A percentile compares a stretch with the other conserved stretches of the same genome.
phyloP scores from a whole-genome alignment of 2,329 filamentous ascomycete species.

The Ciborinia camelliae region DNA sequence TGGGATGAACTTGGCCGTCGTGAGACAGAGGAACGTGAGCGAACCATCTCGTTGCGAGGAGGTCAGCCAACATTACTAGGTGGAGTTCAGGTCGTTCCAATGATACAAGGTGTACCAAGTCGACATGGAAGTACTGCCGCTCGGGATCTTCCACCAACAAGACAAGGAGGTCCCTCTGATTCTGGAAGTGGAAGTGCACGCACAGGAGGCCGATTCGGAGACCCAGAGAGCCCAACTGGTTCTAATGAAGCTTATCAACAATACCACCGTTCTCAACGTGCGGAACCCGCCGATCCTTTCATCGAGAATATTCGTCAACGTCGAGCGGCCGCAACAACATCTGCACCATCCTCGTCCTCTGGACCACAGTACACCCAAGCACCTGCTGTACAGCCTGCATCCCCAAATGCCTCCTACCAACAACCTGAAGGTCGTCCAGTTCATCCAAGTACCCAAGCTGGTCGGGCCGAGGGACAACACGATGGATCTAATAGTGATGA shows the following conservation, averaged over 20 bases:
- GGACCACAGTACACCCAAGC: slow-evolving; percentile 42
- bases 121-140: slow-evolving; percentile 47
- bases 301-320: slow-evolving; percentile 44
- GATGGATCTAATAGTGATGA: slow-evolving; percentile 60
- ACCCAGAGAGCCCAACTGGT: slow-evolving; percentile 21
- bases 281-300: slow-evolving; percentile 64
- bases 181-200: slow-evolving; percentile 32
- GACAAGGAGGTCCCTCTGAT: slow-evolving; percentile 44
- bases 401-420: slow-evolving; percentile 43
- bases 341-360: slow-evolving; percentile 28
- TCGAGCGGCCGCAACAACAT: slow-evolving; percentile 26
- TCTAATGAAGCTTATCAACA: slow-evolving; percentile 32
- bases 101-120: slow-evolving; percentile 68
- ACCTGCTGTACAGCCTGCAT: slow-evolving; percentile 44
- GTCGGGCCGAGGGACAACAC: slow-evolving; percentile 37
- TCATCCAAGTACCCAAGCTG: slow-evolving; percentile 23
- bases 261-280: slow-evolving; percentile 38
- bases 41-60: slow-evolving; percentile 78
- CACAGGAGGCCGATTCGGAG: slow-evolving; percentile 26
- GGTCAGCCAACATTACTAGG: slow-evolving; percentile 87
- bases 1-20: slow-evolving; percentile 95
- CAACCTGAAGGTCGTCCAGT: slow-evolving; percentile 40
- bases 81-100: slow-evolving; percentile 92
- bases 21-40: slow-evolving; percentile 89
- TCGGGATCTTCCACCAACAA: slow-evolving; percentile 43